Base-by-base conservation (phyloP, 305 asterid species). In the Rubia balearica region DNA sequence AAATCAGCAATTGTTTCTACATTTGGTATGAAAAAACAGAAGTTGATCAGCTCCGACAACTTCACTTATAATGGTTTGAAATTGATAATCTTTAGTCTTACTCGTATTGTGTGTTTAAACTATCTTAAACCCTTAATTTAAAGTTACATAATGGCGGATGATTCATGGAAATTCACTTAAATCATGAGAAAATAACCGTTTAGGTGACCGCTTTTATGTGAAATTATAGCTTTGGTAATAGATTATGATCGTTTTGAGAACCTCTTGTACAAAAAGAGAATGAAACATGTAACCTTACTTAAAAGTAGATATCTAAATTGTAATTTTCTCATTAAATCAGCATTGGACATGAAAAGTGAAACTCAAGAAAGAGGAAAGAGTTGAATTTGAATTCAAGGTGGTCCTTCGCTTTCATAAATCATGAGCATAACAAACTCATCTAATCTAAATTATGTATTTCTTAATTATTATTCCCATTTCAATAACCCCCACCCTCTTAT, bases 281-380 rank as follows among this genome's bases (percentile, higher is more conserved):
- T 5, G 7, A 36, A 36, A 36, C 40, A 36, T 36, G 40, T 5
- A 36, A 36, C 7, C 3, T 36, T 36, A 5, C 40, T 36, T 36
- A 36, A 36, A 36, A 36, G 40, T 36, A 36, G 40, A 36, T 36
- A 36, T 30, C 36, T 30, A 30, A 30, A 30, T 30, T 30, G 36
- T 30, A 30, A 30, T 30, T 30, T 30, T 30, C 36, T 30, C 36
- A 30, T 1, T 30, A 30, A 30, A 30, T 30, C 36, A 30, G 36
- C 36, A 30, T 3, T 3, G 36, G 36, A 3, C 36, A 30, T 30
- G 36, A 30, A n/a, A n/a, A n/a, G n/a, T n/a, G n/a, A 30, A 30
- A 16, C 59, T 53, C 59, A 53, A 53, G 59, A 51, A 51, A 51
- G 59, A 51, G 22, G 59, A 53, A 53, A 53, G 59, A 53, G 24